Evolutionary conservation across 345 rosid species (phyloP).

Genomic region (Lepidium africanum): DNA sequence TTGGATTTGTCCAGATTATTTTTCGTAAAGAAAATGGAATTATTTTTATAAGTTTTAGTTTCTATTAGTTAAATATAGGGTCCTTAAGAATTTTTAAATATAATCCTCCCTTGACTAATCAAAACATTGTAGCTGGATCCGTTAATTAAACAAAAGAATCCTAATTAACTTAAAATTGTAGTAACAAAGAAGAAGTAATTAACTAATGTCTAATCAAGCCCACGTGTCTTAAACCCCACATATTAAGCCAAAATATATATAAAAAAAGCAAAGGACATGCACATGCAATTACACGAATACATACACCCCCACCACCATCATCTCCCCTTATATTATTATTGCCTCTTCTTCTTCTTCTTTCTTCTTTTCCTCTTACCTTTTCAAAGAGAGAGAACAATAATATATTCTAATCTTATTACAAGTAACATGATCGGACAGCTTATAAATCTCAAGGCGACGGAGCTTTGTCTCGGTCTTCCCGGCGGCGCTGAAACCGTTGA

Average conservation of each 20-base stretch:
- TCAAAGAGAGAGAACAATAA: conserved; percentile 6
- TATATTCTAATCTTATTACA: neutral
- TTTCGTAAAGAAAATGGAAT: too few relatives aligned
- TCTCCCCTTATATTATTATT: conserved; percentile 23
- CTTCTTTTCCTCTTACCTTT: conserved; percentile 26
- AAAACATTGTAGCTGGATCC: neutral
- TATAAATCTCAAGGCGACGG: conserved; percentile 63
- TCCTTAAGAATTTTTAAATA: too few relatives aligned
- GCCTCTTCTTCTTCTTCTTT: conserved; percentile 4
- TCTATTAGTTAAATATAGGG: neutral
- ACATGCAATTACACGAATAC: conserved; percentile 20
- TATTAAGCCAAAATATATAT: neutral
- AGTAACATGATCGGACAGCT: conserved; percentile 23
- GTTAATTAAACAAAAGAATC: neutral
- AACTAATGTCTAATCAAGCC: conserved; percentile 14
- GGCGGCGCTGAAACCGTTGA: conserved; percentile 28
- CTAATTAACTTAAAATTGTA: neutral
- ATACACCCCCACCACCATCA: conserved; percentile 23
- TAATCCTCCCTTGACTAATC: neutral
- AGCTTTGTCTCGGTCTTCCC: conserved; percentile 78
- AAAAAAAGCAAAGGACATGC: conserved; percentile 24
- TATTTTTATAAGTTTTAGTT: neutral
- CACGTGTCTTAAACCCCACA: conserved; percentile 28
- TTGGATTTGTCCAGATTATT: too few relatives aligned
- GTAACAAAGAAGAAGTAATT: neutral